These are phyloP conservation scores for Pestalotiopsis sp. DNA, from an alignment of 2,329 filamentous ascomycete species.

Conservation along the genomic window DNA sequence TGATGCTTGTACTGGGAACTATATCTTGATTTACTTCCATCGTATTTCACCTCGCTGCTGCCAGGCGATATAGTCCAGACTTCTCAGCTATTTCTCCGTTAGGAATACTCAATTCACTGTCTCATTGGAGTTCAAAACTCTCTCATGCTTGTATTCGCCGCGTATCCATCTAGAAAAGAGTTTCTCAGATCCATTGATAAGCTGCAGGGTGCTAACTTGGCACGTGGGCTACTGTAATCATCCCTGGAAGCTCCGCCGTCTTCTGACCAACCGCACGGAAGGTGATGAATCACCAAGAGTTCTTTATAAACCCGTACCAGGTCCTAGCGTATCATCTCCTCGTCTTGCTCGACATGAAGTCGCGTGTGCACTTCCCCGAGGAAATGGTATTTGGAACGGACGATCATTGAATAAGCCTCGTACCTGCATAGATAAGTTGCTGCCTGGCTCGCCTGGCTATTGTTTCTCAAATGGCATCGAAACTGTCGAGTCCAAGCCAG, in stretches of 20 bases:
- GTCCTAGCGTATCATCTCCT: background rate
- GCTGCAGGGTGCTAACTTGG: background rate
- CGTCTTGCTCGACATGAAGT: background rate
- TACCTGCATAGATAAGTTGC: background rate
- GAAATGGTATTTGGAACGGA: too few species aligned
- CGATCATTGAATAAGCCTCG: background rate
- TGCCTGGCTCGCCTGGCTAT: background rate
- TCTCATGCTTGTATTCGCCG: background rate
- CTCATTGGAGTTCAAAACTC: too few species aligned
- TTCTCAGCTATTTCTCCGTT: too few species aligned
- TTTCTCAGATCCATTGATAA: background rate
- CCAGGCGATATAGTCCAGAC: too few species aligned
- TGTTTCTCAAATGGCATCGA: background rate
- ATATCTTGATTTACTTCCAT: too few species aligned
- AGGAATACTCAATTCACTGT: too few species aligned
- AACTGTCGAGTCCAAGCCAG: background rate
- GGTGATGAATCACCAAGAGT: conserved; percentile 6
- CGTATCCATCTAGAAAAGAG: background rate
- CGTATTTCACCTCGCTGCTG: too few species aligned
- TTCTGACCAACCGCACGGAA: background rate
- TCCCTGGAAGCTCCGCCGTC: background rate
- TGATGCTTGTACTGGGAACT: too few species aligned
- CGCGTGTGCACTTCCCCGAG: too few species aligned
- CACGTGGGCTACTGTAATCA: background rate
- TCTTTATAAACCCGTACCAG: background rate